Base-by-base conservation (phyloP, 768 basidiomycete species). In the Tricholoma sp. region DNA sequence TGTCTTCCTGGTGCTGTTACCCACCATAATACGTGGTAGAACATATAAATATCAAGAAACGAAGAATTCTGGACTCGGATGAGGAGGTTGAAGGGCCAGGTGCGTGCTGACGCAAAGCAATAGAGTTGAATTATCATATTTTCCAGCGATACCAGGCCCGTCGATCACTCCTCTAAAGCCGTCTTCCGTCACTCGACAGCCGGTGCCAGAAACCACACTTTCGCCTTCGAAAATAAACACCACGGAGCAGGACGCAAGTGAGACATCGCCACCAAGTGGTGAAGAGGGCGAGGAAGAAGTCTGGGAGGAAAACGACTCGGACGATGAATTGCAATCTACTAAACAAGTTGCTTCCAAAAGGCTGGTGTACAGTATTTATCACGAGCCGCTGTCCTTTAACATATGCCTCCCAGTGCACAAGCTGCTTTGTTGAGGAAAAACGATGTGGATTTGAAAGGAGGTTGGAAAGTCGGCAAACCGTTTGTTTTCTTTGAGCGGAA, bases 401-500 rank as follows among this genome's bases (percentile, higher is more conserved):
- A 31, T n/a, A 4, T 45, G 29, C 56, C 24, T 16, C 6, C 46
- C 56, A 87, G 91, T 71, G 89, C 84, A n/a, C 81, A 90, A 66
- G 82, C 81, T 39, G 86, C 81, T 8, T 69, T 91, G 29, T 79
- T 77, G 19, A 79, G 79, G 61, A 80, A 74, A 47, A 69, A 76
- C 18, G 85, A 91, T 37, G 87, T 91, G n/a, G 90, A 91, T 67
- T 75, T 91, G 24, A 75, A 82, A 52, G 87, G 86, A 18, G 88
- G 88, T 16, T 92, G 95, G 95, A 88, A 91, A 74, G 75, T 75
- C 22, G 94, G 93, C 11, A 76, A 88, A 62, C 83, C 91, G 94
- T 95, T 67, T 63, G 91, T 50, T 27, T 79, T 35, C 16, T 43
- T 10, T n/a, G 41, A 18, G 9, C 29, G 22, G n/a, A 10, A 8